Conservation (phyloP, 345 rosid genomes). For the Eutrema japonicum region DNA sequence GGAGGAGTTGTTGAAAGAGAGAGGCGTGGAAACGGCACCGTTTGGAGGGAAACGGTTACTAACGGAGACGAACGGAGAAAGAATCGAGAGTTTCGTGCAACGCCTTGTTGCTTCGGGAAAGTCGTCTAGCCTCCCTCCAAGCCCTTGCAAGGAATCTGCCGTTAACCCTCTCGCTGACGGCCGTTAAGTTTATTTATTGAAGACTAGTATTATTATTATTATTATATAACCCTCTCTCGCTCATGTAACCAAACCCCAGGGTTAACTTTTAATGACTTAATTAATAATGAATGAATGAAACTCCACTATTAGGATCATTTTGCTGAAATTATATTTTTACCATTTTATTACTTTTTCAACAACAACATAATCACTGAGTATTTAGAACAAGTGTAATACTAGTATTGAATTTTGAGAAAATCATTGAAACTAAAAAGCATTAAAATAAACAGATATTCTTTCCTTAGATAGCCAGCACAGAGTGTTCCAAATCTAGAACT, state of each 20-base stretch:
- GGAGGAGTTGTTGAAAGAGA: constrained; percentile 70
- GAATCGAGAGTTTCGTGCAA: constrained; percentile 73
- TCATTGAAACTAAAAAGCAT: background rate
- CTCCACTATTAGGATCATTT: constrained; percentile 1
- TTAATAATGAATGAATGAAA: no score
- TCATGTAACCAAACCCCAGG: constrained; percentile 38
- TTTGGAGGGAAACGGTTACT: constrained; percentile 87
- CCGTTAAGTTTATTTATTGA: constrained; percentile 47
- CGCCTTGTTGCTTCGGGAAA: constrained; percentile 80
- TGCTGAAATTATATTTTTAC: background rate
- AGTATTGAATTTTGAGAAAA: background rate
- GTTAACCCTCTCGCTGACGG: constrained; percentile 66
- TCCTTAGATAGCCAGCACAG: constrained; percentile 43
- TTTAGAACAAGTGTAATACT: no score
- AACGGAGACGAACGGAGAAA: constrained; percentile 84
- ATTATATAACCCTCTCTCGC: constrained; percentile 19
- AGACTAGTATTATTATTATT: background rate
- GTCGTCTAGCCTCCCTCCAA: constrained; percentile 78
- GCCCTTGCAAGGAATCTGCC: constrained; percentile 83
- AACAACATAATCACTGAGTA: no score
- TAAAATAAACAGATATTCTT: constrained; percentile 44
- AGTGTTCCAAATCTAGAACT: constrained; percentile 45
- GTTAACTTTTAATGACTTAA: background rate
- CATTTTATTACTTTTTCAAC: background rate
- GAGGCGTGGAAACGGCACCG: constrained; percentile 84